These are phyloP conservation scores for Camellia oleifera DNA, from an alignment of 179 eudicot species.

Conservation along the genomic window DNA sequence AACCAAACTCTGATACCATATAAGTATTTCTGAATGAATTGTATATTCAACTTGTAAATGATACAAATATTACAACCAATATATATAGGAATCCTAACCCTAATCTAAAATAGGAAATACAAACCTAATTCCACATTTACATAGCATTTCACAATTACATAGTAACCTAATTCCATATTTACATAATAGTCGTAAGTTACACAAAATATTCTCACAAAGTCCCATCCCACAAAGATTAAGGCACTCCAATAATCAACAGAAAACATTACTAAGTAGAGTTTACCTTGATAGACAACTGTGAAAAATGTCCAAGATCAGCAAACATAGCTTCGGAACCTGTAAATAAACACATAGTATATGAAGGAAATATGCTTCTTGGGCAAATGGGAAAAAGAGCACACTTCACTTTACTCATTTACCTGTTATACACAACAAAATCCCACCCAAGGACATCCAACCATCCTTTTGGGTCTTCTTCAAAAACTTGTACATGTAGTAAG, in stretches of 20 bases:
- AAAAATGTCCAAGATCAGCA: slow-evolving; percentile 98
- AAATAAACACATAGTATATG: neutral
- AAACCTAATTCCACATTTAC: no score
- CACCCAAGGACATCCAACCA: slow-evolving; percentile 69
- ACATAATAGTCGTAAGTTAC: no score
- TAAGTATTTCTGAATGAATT: no score
- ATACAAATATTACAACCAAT: no score
- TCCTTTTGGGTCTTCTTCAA: slow-evolving; percentile 50
- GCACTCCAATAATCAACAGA: neutral
- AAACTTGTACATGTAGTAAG: slow-evolving; percentile 62
- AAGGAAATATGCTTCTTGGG: neutral
- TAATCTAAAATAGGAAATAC: no score
- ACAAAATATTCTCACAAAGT: neutral
- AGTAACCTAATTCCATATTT: no score
- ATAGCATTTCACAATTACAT: no score
- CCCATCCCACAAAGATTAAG: neutral
- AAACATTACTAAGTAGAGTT: neutral
- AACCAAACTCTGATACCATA: no score
- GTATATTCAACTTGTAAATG: no score
- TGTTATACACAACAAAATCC: slow-evolving; percentile 83
- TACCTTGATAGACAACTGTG: slow-evolving; percentile 92
- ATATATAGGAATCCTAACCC: no score
- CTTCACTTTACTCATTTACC: slow-evolving; percentile 36
- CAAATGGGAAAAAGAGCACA: neutral
- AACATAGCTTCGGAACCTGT: slow-evolving; percentile 98